Evolutionary conservation across 306 rosid species (phyloP), one percentile per base, ranked within the genome.

Genomic region (Sicyos edulis): DNA sequence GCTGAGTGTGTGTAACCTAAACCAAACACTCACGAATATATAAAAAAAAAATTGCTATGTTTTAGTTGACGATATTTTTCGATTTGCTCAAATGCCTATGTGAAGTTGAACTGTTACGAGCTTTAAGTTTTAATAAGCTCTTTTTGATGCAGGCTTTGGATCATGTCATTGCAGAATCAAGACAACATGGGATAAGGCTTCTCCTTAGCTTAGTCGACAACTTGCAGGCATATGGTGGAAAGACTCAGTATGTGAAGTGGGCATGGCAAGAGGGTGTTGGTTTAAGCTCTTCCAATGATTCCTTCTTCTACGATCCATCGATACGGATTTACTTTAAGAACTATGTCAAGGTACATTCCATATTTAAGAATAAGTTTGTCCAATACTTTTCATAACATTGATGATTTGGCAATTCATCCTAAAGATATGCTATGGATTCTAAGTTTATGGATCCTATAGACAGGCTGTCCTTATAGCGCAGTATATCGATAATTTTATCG

Each of bases 191-290:
- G 37, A 78, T 93, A 59, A 85, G 91, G 82, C 86, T 93, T 76
- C 96, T 93, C n/a, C 95, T 91, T 71, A 72, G 96, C 91, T 81
- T 93, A 73, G 99, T 93, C 40, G 87, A 93, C 80, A 91, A 93
- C 83, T 85, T 93, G 87, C 89, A 88, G 77, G 89, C 96, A 51
- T 93, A 81, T 75, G 99, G 99, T 59, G 99, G 99, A 82, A 93
- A 93, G 90, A 83, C 91, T 81, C 92, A 87, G 81, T 93, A 93
- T 75, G 99, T 93, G 50, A 87, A 91, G 78, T 93, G 99, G 99
- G 99, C 99, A 45, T 93, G 97, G 99, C 86, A 88, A 78, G 99
- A 93, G 74, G 99, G 99, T 51, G 83, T 88, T 52, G 96, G 97
- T 59, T 73, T 93, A 81, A 91, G 99, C 57, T 81, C 97, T 0